phyloP scores from a whole-genome alignment of 768 basidiomycete species.

The Mrakia frigida region DNA sequence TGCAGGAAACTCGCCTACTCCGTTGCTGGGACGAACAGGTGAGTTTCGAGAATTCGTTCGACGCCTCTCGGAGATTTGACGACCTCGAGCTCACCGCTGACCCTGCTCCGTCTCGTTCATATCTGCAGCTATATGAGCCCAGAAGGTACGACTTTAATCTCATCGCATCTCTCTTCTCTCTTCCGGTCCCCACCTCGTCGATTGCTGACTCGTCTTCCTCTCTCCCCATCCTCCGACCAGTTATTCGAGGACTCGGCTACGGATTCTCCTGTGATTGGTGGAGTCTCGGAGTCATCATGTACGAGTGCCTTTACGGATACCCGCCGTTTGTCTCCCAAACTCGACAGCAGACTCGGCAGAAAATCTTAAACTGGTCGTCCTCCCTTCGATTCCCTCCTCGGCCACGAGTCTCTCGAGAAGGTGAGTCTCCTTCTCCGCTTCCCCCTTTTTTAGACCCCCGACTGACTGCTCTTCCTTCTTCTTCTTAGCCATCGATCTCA shows the following conservation, averaged over 20 bases:
- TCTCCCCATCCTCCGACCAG: constrained; percentile 27
- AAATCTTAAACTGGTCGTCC: constrained; percentile 93
- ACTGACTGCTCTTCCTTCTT: constrained; percentile 76
- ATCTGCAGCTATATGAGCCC: constrained; percentile 41
- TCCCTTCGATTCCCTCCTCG: constrained; percentile 78
- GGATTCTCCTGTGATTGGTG: constrained; percentile 97
- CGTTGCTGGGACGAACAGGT: constrained; percentile 43
- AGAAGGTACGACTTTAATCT: constrained; percentile 33
- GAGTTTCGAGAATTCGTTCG: not conserved
- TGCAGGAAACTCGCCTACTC: constrained; percentile 57
- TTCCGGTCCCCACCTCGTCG: no score
- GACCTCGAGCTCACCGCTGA: not conserved
- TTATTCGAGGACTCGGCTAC: constrained; percentile 59
- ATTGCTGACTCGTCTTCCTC: no score
- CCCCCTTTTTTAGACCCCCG: constrained; percentile 72
- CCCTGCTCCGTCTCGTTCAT: not conserved
- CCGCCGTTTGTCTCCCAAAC: constrained; percentile 70
- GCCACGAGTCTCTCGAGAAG: constrained; percentile 61
- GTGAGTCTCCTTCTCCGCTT: not conserved
- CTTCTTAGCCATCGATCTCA: constrained; percentile 77
- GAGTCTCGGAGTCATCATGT: constrained; percentile 90
- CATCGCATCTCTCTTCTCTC: no score
- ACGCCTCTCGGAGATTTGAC: not conserved
- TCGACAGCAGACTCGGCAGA: constrained; percentile 89
- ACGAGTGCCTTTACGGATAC: constrained; percentile 65